These are phyloP conservation scores for Colletotrichum cereale DNA, from an alignment of 2,329 filamentous ascomycete species.

Conservation along the genomic window DNA sequence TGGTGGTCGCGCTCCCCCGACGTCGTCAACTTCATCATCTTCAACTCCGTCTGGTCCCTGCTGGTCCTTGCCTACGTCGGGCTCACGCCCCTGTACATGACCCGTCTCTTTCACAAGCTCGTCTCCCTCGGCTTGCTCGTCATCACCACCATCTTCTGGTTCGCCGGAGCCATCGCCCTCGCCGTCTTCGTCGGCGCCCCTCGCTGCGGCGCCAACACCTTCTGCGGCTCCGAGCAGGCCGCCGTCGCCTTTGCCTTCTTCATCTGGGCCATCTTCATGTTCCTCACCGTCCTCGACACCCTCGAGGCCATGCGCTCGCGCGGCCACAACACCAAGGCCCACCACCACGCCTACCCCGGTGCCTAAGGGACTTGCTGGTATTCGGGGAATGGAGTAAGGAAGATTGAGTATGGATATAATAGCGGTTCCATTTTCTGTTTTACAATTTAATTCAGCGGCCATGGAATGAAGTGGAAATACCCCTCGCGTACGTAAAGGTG, in stretches of 20 bases:
- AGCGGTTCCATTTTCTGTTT: background rate
- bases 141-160: conserved; percentile 89
- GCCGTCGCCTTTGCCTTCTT: conserved; percentile 76
- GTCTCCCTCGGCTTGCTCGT: conserved; percentile 76
- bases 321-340: conserved; percentile 46
- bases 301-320: conserved; percentile 59
- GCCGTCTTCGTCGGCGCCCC: conserved; percentile 73
- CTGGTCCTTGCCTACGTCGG: conserved; percentile 79
- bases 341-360: conserved; percentile 39
- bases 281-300: conserved; percentile 61
- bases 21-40: conserved; percentile 82
- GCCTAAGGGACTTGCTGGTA: background rate
- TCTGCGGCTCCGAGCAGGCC: conserved; percentile 73
- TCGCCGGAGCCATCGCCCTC: conserved; percentile 84
- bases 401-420: background rate
- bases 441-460: conserved; percentile 13
- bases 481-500: conserved; percentile 29
- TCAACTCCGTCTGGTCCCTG: conserved; percentile 81
- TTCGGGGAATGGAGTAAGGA: background rate
- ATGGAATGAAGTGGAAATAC: conserved; percentile 34
- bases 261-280: conserved; percentile 66
- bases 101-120: conserved; percentile 71
- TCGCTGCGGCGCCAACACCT: conserved; percentile 62
- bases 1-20: conserved; percentile 57
- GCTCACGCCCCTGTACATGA: conserved; percentile 73